A percentile compares a stretch with the other conserved stretches of the same genome.
phyloP scores from a whole-genome alignment of 1,139 yeast genomes.

The Starmera stellimalicola region DNA sequence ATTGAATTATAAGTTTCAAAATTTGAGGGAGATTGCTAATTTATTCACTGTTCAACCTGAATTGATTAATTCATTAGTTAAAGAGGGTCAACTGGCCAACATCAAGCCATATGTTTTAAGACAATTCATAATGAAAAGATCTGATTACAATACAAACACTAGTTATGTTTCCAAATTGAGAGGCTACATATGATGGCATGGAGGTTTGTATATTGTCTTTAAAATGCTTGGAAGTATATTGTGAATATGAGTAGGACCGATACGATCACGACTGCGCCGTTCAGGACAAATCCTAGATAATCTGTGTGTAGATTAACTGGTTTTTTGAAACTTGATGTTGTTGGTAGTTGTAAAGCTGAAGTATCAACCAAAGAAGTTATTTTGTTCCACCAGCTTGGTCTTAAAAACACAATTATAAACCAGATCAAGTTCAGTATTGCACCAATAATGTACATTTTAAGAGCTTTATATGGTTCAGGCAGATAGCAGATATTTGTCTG shows the following conservation, averaged over 20 bases:
- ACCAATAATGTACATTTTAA: constrained; percentile 28
- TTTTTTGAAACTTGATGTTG: not conserved
- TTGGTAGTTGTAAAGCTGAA: constrained; percentile 10
- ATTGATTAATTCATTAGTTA: constrained; percentile 65
- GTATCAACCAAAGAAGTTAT: not conserved
- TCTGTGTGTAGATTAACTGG: constrained; percentile 6
- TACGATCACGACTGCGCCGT: constrained; percentile 4
- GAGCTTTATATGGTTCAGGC: constrained; percentile 58
- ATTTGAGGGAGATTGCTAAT: constrained; percentile 76
- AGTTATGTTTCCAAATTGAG: constrained; percentile 41
- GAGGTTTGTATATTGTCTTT: not conserved
- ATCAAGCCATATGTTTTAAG: constrained; percentile 60
- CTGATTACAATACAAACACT: constrained; percentile 43
- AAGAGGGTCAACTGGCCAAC: constrained; percentile 70
- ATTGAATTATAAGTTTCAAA: constrained; percentile 58
- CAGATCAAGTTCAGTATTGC: constrained; percentile 11
- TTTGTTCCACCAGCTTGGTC: constrained; percentile 12
- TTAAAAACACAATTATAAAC: constrained; percentile 9
- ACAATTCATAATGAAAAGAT: constrained; percentile 61
- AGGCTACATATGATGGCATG: constrained; percentile 6
- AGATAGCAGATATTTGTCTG: constrained; percentile 57
- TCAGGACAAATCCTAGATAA: constrained; percentile 5
- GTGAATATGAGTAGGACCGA: constrained; percentile 12
- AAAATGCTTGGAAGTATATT: constrained; percentile 14
- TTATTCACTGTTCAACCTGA: constrained; percentile 74